A percentile compares a stretch with the other conserved stretches of the same genome.
phyloP scores from a whole-genome alignment of 208 protist species.

The Acanthamoeba triangularis region DNA sequence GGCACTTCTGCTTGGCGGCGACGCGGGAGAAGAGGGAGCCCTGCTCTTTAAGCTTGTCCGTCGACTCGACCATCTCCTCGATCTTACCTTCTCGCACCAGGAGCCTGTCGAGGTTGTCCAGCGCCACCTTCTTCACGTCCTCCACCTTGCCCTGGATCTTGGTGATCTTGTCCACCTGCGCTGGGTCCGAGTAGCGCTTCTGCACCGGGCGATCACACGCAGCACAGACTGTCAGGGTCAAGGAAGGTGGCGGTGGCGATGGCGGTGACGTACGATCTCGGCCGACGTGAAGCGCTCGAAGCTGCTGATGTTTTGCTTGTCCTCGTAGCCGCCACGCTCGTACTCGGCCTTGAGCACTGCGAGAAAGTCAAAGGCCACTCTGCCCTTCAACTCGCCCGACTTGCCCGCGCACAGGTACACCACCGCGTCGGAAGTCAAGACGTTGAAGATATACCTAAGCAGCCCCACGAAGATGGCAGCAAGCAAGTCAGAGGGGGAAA shows the following conservation, averaged over 20 bases:
- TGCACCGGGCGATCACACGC: neutral
- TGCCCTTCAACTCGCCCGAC: conserved; percentile 35
- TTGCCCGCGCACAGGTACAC: conserved; percentile 59
- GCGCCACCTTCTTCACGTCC: conserved; percentile 63
- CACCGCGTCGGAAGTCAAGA: conserved; percentile 8
- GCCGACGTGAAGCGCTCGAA: neutral
- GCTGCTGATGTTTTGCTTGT: conserved; percentile 41
- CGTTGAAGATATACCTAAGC: conserved; percentile 58
- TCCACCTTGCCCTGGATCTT: conserved; percentile 60
- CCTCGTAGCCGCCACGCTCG: conserved; percentile 51
- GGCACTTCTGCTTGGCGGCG: conserved; percentile 47
- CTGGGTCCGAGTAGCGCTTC: conserved; percentile 55
- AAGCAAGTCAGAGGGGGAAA: neutral
- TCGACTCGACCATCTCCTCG: conserved; percentile 59
- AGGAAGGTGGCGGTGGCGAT: neutral
- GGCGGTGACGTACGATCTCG: neutral
- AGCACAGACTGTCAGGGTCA: too few species aligned
- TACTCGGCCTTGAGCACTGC: neutral
- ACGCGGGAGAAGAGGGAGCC: conserved; percentile 25
- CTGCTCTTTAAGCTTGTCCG: conserved; percentile 44
- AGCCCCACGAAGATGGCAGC: neutral
- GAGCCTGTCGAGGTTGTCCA: conserved; percentile 35
- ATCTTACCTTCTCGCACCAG: conserved; percentile 35
- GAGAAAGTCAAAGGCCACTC: conserved; percentile 53
- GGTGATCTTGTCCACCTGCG: conserved; percentile 54